Conservation (phyloP, 805 yeast genomes). For the Schwanniomyces vanrijiae region DNA sequence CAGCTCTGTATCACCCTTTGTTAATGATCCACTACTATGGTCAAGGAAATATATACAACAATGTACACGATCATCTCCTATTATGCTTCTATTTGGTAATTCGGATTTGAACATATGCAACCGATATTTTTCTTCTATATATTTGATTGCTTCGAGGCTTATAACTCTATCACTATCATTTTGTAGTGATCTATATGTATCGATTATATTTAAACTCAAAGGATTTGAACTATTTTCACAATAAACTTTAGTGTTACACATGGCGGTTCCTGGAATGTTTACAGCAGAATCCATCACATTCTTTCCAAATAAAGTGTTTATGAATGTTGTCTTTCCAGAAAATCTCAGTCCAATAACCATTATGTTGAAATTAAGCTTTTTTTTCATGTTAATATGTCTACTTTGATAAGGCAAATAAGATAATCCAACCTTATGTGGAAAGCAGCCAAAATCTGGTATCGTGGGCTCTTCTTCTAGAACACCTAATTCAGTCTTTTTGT, state of each 20-base stretch:
- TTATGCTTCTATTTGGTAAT: conserved; percentile 25
- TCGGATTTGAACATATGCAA: conserved; percentile 68
- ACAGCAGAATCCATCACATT: conserved; percentile 14
- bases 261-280: conserved; percentile 19
- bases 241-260: conserved; percentile 5
- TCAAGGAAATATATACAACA: conserved; percentile 80
- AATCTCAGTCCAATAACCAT: conserved; percentile 39
- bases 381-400: conserved; percentile 19
- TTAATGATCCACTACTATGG: conserved; percentile 58
- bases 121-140: conserved; percentile 78
- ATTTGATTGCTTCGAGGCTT: conserved; percentile 40
- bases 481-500: background rate
- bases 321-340: conserved; percentile 70
- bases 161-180: background rate
- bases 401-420: conserved; percentile 30
- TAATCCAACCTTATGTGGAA: conserved; percentile 17
- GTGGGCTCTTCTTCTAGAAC: background rate
- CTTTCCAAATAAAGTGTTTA: conserved; percentile 72
- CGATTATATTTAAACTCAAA: conserved; percentile 62
- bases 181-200: conserved; percentile 15
- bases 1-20: conserved; percentile 33
- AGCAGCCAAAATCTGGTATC: background rate
- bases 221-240: conserved; percentile 41
- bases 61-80: conserved; percentile 71
- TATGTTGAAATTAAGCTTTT: conserved; percentile 35